Base-by-base conservation (phyloP, 2,329 filamentous ascomycete genomes). In the Cladosporium sp. region DNA sequence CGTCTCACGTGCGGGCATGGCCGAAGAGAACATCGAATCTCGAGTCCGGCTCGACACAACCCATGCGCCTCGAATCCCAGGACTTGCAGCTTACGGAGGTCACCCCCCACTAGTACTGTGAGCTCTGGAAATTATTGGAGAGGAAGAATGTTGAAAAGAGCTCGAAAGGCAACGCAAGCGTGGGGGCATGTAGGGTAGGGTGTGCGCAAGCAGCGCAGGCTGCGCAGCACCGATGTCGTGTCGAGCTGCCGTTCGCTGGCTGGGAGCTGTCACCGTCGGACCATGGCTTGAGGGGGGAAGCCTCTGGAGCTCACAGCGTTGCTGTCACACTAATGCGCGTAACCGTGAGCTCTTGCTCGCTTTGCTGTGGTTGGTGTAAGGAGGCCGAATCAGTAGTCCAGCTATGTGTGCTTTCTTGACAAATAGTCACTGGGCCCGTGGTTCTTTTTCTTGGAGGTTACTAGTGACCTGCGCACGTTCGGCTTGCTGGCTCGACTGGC, bases 171-270 rank as follows among this genome's bases (percentile, higher is more conserved):
- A 33, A 15, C 4, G 19, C 19, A 27, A 27, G 38, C 38, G 38
- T 27, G 38, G 19, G 16, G 22, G 22, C 22, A 27, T 5, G 22
- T 27, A 27, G 22, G 22, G 22, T 9, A n/a, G 20, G 18, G 2
- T n/a, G 12, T 33, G 41, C 41, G 22, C 9, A 9, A 4, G 22
- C 22, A 27, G 9, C 22, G 22, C 22, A 27, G 9, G 5, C 22
- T 27, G n/a, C 7, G n/a, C 32, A 35, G 32, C n/a, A n/a, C 22
- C 15, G 35, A 8, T 32, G 45, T 48, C 45, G 45, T 48, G 45
- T 48, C 45, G 27, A 48, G 25, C 19, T 48, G 45, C 45, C 45
- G 45, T 48, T 48, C 45, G 45, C 45, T 48, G 36, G 22, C 5
- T 5, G 22, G 22, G 22, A 27, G 22, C 22, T 27, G 22, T 27